phyloP scores from a whole-genome alignment of 352 stramenopile species.

The Globisporangium viniferum region DNA sequence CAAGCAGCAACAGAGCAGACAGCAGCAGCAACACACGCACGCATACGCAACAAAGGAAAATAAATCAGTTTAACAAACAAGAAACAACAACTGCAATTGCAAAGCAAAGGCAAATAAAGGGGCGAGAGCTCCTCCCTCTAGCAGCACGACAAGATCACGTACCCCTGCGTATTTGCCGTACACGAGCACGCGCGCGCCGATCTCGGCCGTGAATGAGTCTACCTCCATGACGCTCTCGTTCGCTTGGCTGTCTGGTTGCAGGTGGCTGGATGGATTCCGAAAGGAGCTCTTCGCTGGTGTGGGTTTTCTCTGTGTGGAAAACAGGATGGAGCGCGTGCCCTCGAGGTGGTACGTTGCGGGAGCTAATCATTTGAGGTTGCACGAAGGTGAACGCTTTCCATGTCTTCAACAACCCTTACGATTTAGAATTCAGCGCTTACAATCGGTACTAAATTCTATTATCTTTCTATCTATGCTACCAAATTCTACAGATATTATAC shows the following conservation, averaged over 20 bases:
- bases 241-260: conserved; percentile 1
- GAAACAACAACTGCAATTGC: neutral
- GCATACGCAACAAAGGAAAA: conserved; percentile 12
- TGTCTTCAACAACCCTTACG: neutral
- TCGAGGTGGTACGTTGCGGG: neutral
- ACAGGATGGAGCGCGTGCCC: neutral
- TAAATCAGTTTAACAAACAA: neutral
- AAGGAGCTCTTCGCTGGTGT: neutral
- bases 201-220: conserved; percentile 29
- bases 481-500: neutral
- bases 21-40: neutral
- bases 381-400: neutral
- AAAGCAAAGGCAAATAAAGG: neutral
- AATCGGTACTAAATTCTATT: neutral
- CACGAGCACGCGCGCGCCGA: conserved; percentile 61
- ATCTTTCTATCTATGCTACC: neutral
- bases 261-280: conserved; percentile 2
- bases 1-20: conserved; percentile 5
- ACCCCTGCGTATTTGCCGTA: conserved; percentile 80
- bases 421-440: neutral
- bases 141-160: conserved; percentile 15
- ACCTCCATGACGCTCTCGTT: conserved; percentile 25
- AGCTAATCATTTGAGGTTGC: neutral
- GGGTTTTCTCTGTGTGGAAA: neutral
- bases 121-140: neutral